Evolutionary conservation across 495 filamentous ascomycete species (phyloP).

Genomic region (Oidiodendron maius): DNA sequence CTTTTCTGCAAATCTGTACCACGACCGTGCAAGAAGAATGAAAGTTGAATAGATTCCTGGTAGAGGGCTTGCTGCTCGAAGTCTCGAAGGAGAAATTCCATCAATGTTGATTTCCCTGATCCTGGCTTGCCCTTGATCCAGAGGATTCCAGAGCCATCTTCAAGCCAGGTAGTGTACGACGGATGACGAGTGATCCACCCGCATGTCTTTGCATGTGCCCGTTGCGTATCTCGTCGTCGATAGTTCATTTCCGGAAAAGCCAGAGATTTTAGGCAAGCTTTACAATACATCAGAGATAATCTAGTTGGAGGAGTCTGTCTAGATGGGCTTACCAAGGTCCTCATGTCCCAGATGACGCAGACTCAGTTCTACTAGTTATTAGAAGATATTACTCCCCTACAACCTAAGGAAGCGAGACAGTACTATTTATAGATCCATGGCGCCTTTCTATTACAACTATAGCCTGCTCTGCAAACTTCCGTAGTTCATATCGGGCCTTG

Average conservation of each 20-base stretch:
- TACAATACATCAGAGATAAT: no score
- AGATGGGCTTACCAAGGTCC: no score
- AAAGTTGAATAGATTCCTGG: slow-evolving; percentile 5
- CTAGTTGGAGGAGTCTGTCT: no score
- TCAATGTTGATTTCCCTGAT: slow-evolving; percentile 41
- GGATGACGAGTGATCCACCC: slow-evolving; percentile 28
- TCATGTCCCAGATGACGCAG: no score
- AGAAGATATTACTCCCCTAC: no score
- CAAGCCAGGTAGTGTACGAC: slow-evolving; percentile 28
- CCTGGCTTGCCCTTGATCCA: slow-evolving; percentile 46
- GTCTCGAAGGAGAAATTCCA: slow-evolving; percentile 17
- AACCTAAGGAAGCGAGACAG: no score
- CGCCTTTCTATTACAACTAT: no score
- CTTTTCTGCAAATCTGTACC: slow-evolving; percentile 29
- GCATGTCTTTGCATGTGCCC: slow-evolving; percentile 24
- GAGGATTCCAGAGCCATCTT: slow-evolving; percentile 26
- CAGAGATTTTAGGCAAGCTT: slow-evolving; percentile 23
- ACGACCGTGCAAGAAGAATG: slow-evolving; percentile 35
- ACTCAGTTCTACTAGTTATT: no score
- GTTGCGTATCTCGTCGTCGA: slow-evolving; percentile 17
- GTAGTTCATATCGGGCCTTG: no score
- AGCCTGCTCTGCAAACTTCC: no score
- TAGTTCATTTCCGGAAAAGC: slow-evolving; percentile 24
- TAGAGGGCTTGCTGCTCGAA: slow-evolving; percentile 7
- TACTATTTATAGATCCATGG: no score